Evolutionary conservation across 257 asterid species (phyloP).

Genomic region (Nicotiana tabacum): DNA sequence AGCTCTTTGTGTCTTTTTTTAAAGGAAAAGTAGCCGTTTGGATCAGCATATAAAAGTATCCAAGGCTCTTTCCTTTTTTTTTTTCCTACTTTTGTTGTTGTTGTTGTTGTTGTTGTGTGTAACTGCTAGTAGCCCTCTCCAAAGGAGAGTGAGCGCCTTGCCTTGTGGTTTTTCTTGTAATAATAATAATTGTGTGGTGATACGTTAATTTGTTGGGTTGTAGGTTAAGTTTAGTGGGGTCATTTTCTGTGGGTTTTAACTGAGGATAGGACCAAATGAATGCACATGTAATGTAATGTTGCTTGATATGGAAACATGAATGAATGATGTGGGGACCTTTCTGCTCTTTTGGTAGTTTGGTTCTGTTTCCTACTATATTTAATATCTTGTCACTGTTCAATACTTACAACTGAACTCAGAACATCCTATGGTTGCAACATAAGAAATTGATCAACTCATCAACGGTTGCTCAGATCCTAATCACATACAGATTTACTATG

Average conservation of each 20-base stretch:
- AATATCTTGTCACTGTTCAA: neutral
- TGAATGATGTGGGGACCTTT: constrained; percentile 16
- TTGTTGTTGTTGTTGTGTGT: neutral
- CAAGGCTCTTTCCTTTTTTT: constrained; percentile 24
- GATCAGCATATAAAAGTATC: constrained; percentile 10
- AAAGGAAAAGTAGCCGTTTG: constrained; percentile 25
- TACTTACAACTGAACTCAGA: neutral
- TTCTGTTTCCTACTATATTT: neutral
- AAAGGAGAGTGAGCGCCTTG: constrained; percentile 90
- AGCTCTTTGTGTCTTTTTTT: neutral
- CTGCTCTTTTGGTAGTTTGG: neutral
- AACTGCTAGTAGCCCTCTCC: constrained; percentile 66
- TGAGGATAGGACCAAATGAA: constrained; percentile 5
- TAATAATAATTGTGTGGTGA: neutral
- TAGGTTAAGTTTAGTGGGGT: constrained; percentile 6
- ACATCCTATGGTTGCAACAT: neutral
- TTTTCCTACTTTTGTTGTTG: constrained; percentile 5
- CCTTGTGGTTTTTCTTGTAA: neutral
- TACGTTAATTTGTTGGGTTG: constrained; percentile 6
- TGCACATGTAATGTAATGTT: constrained; percentile 9
- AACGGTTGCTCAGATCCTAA: neutral
- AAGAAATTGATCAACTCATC: neutral
- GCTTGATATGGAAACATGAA: constrained; percentile 7
- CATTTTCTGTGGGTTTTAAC: neutral
- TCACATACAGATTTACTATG: no score